A percentile compares a stretch with the other conserved stretches of the same genome.
These are phyloP conservation scores for Eucalyptus leucophloia DNA, from an alignment of 345 rosid species.

Conservation along the genomic window DNA sequence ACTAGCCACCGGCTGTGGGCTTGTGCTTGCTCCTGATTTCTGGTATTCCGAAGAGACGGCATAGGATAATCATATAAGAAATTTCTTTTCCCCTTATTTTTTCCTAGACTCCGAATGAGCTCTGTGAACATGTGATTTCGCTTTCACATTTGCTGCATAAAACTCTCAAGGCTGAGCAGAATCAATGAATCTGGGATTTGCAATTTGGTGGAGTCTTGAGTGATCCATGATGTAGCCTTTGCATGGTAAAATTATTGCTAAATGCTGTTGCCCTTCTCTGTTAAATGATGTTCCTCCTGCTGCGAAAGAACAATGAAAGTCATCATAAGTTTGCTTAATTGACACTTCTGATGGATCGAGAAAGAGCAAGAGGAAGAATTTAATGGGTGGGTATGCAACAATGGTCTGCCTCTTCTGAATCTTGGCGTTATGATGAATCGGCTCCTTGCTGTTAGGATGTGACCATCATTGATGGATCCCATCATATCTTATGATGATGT, in stretches of 20 bases:
- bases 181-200: background rate
- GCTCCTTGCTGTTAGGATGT: background rate
- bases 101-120: background rate
- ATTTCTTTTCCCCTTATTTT: background rate
- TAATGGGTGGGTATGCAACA: background rate
- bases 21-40: background rate
- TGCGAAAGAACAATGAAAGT: background rate
- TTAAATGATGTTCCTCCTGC: background rate
- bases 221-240: background rate
- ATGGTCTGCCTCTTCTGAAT: background rate
- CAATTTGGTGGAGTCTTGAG: background rate
- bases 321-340: background rate
- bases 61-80: slow-evolving; percentile 21
- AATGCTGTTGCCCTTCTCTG: background rate
- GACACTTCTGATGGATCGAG: background rate
- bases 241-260: background rate
- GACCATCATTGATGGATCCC: background rate
- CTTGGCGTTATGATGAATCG: background rate
- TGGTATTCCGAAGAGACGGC: background rate
- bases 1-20: background rate
- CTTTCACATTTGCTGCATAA: background rate
- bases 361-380: background rate
- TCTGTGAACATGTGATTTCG: background rate
- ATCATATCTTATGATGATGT: background rate
- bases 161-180: background rate